A percentile compares a stretch with the other conserved stretches of the same genome.
Evolutionary conservation across 495 filamentous ascomycete genomes (phyloP).

Genomic region (Aspergillus heteromorphus): DNA sequence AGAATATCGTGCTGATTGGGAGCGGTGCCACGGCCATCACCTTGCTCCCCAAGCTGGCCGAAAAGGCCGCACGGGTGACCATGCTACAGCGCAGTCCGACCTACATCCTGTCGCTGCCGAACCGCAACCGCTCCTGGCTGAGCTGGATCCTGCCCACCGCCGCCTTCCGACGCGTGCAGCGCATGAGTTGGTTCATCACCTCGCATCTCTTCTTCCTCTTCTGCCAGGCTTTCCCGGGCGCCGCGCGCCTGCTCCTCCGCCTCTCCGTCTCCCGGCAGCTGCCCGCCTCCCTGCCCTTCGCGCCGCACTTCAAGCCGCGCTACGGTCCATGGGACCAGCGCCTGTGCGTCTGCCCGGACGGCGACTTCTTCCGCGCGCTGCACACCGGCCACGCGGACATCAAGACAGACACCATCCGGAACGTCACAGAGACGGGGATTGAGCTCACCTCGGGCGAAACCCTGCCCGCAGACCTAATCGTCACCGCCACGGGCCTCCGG

Average conservation of each 20-base stretch:
- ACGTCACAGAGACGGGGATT: constrained; percentile 55
- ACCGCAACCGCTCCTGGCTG: constrained; percentile 28
- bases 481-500: constrained; percentile 69
- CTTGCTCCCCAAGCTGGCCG: constrained; percentile 40
- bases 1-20: constrained; percentile 53
- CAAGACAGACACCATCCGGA: constrained; percentile 64
- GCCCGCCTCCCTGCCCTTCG: constrained; percentile 47
- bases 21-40: constrained; percentile 55
- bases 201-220: constrained; percentile 47
- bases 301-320: constrained; percentile 64
- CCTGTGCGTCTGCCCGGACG: constrained; percentile 63
- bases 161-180: constrained; percentile 32
- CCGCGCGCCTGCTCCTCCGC: constrained; percentile 43
- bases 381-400: constrained; percentile 52
- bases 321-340: constrained; percentile 76
- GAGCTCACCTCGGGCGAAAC: constrained; percentile 49
- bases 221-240: constrained; percentile 51
- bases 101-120: constrained; percentile 51
- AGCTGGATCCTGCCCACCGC: constrained; percentile 39
- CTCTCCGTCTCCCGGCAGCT: constrained; percentile 41
- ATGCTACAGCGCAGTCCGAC: constrained; percentile 57
- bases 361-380: constrained; percentile 65
- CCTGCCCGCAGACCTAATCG: constrained; percentile 63
- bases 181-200: constrained; percentile 41
- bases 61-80: constrained; percentile 42